Evolutionary conservation across 305 asterid genomes (phyloP).

Genomic region (Fraxinus angustifolia): DNA sequence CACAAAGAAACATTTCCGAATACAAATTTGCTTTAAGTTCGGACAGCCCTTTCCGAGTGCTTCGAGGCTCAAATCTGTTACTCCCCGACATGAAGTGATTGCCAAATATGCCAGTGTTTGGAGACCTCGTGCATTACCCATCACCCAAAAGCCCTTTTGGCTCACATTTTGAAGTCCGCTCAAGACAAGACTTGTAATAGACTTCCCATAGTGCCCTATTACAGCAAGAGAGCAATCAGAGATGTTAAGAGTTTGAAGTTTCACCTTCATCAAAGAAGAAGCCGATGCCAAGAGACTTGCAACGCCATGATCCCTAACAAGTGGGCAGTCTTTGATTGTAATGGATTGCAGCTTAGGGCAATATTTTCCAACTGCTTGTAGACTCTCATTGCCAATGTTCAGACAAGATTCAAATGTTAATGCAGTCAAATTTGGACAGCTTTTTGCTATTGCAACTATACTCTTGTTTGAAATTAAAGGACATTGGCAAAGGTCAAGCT

Average conservation of each 20-base stretch:
- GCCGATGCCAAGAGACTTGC: conserved; percentile 18
- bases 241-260: conserved; percentile 64
- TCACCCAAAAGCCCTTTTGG: conserved; percentile 88
- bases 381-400: conserved; percentile 61
- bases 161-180: conserved; percentile 72
- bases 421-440: conserved; percentile 57
- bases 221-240: conserved; percentile 76
- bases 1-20: conserved; percentile 70
- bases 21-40: conserved; percentile 50
- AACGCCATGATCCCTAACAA: conserved; percentile 70
- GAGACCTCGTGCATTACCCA: conserved; percentile 55
- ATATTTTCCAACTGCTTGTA: conserved; percentile 53
- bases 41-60: conserved; percentile 69
- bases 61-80: conserved; percentile 67
- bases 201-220: conserved; percentile 76
- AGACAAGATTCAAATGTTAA: conserved; percentile 69
- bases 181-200: conserved; percentile 58
- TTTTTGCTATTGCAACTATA: conserved; percentile 59
- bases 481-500: conserved; percentile 80
- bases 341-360: conserved; percentile 68
- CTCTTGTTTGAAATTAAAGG: conserved; percentile 64
- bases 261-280: conserved; percentile 60
- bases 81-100: conserved; percentile 62
- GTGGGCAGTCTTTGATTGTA: conserved; percentile 65
- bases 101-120: conserved; percentile 51